Conservation (phyloP, 2,329 filamentous ascomycete genomes). For the Hymenotorrendiella dingleyae region DNA sequence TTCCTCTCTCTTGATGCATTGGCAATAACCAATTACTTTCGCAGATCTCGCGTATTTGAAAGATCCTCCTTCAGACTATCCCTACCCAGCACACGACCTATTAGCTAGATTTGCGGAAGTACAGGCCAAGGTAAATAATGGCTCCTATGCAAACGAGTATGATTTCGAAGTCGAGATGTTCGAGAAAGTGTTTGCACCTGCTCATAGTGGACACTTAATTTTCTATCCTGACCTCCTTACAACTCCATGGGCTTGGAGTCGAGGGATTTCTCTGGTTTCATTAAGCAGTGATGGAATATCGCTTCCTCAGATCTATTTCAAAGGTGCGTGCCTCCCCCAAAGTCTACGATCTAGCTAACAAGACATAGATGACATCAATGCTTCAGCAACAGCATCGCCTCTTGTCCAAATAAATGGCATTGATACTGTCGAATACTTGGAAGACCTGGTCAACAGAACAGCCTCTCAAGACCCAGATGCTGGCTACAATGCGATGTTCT, state of each 20-base stretch:
- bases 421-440: slow-evolving; percentile 41
- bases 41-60: slow-evolving; percentile 34
- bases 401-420: slow-evolving; percentile 49
- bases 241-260: slow-evolving; percentile 42
- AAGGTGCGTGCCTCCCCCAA: slow-evolving; percentile 28
- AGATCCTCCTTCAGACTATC: slow-evolving; percentile 45
- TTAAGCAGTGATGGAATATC: slow-evolving; percentile 52
- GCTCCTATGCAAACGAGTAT: slow-evolving; percentile 36
- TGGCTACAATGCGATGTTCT: slow-evolving; percentile 37
- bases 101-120: slow-evolving; percentile 36
- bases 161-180: slow-evolving; percentile 51
- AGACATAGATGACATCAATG: slow-evolving; percentile 24
- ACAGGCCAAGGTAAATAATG: slow-evolving; percentile 11
- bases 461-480: slow-evolving; percentile 34
- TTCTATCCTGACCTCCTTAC: slow-evolving; percentile 46
- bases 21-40: not conserved
- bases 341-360: slow-evolving; percentile 32
- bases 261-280: slow-evolving; percentile 49
- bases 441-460: slow-evolving; percentile 35
- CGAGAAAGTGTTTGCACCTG: slow-evolving; percentile 42
- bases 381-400: slow-evolving; percentile 38
- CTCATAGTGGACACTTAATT: slow-evolving; percentile 60
- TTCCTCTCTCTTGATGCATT: not conserved
- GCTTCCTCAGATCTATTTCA: slow-evolving; percentile 50
- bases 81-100: slow-evolving; percentile 34